Evolutionary conservation across 202 grass and related monocot species (phyloP), one percentile per base, ranked within the genome.

Genomic region (Setaria viridis): DNA sequence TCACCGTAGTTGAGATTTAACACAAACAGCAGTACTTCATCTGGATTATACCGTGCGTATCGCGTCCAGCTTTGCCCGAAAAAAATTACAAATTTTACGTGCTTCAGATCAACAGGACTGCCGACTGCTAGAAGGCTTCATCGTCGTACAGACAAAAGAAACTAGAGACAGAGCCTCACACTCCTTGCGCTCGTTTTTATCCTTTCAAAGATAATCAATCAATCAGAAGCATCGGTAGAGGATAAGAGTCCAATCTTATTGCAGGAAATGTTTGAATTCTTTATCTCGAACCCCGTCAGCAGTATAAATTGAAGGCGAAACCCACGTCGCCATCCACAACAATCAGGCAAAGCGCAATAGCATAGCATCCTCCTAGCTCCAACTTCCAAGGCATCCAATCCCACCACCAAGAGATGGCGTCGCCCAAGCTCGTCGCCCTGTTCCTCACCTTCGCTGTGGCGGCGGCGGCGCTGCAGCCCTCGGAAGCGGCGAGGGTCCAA

Each of bases 391-490:
- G 2, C 15, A 43, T 19, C 62, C 62, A 8, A 8, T 4, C 39
- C 77, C 77, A 67, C 9, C 65, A 12, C 41, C 17, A 34, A 41
- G 39, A 41, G 39, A 77, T 71, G 74, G 17, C 74, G 42, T 37
- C 55, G 9, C 50, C 67, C 66, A 80, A 72, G 67, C 8, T 62
- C 30, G 1, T 54, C 76, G 14, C 43, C 5, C 30, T 79, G 42
- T 30, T 85, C 32, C 7, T 85, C 65, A 20, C 66, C 55, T 53
- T 85, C 66, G 54, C 54, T 20, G 5, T 85, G 53, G 84, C 21
- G 8, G 13, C 42, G 42, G 66, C 75, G 12, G 59, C 84, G 32
- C 66, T 79, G 42, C 55, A 62, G 1, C 54, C 30, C 11, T 51
- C 55, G 0, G 65, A 29, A 3, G 84, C 75, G 47, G 25, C 63